Base-by-base conservation (phyloP, 2,329 filamentous ascomycete species). In the Aspergillus bombycis region DNA sequence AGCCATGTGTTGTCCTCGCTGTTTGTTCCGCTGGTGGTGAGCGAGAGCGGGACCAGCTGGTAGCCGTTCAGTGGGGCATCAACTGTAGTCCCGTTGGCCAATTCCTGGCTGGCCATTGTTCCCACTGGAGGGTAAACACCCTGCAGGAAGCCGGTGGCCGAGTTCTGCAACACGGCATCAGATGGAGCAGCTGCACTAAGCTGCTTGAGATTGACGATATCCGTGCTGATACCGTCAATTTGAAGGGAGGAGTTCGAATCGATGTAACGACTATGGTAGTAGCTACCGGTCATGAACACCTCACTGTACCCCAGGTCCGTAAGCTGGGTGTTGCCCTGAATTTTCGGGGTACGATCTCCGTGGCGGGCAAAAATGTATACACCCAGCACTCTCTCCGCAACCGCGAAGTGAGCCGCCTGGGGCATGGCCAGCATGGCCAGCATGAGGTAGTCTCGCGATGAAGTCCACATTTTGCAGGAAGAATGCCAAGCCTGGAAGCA, bases 71-170 rank as follows among this genome's bases (percentile, higher is more conserved):
- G 79, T 0, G 93, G 92, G 1, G 87, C 82, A 63, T 86, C 80
- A 11, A 93, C 82, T 5, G 77, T 80, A 26, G 86, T 85, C 58
- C 91, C 91, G 76, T 95, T 93, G 70, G 87, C 87, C 46, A 96
- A 85, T 2, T 81, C 86, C 78, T 91, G 84, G 23, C 82, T 77
- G 4, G 83, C 81, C 4, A 80, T 74, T 6, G 78, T 74, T 2
- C 86, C 87, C 1, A 89, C 85, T 1, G 92, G 91, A 12, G 93
- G 93, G 75, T 96, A 97, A n/a, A 96, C 83, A 30, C 88, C 92
- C 79, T 96, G 93, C n/a, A 93, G 80, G 80, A 96, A 96, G 34
- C 87, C 90, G 58, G 85, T 82, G 62, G 91, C 92, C 4, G 91
- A 93, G 78, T 85, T 90, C 76, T 92, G 89, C 19, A 96, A 85